phyloP scores from a whole-genome alignment of 164 flowering plant genomes.

The Taxillus chinensis region DNA sequence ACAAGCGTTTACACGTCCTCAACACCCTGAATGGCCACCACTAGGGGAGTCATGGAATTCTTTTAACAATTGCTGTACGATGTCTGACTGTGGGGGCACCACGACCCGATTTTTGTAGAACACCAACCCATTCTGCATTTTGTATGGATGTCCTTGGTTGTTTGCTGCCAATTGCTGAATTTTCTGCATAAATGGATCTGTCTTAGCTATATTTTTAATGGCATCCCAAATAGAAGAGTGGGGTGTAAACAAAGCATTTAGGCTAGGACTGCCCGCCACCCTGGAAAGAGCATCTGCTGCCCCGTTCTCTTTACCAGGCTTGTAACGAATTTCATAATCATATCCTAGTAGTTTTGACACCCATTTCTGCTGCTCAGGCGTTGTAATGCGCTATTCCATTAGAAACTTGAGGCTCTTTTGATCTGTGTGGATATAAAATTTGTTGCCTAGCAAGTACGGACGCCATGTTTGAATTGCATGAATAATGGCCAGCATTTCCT shows the following conservation, averaged over 20 bases:
- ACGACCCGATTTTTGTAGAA: background rate
- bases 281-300: background rate
- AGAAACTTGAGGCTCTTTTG: background rate
- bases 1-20: background rate
- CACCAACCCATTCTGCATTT: background rate
- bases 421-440: background rate
- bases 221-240: background rate
- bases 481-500: background rate
- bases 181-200: background rate
- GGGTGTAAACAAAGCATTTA: background rate
- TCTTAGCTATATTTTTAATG: background rate
- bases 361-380: background rate
- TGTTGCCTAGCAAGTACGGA: background rate
- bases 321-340: slow-evolving; percentile 3
- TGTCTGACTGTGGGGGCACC: background rate
- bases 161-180: background rate
- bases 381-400: background rate
- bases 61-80: background rate
- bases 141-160: background rate
- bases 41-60: background rate
- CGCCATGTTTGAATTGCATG: background rate
- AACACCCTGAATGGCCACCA: background rate
- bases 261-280: background rate
- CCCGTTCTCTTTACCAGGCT: background rate
- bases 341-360: background rate